These are phyloP conservation scores for Aspergillus mulundensis DNA, from an alignment of 495 filamentous ascomycete species.

Conservation along the genomic window DNA sequence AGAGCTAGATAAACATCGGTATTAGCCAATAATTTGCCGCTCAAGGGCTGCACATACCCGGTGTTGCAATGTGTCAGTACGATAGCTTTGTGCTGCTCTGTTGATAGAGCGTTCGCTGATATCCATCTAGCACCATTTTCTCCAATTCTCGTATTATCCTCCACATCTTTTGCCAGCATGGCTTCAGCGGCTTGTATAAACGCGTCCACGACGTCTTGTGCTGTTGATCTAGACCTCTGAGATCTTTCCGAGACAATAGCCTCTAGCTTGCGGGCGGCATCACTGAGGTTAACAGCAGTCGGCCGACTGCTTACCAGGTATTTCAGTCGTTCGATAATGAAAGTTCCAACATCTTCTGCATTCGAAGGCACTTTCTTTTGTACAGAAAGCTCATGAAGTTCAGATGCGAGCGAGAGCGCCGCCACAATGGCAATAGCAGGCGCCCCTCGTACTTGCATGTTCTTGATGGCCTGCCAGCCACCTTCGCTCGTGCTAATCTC, in stretches of 20 bases:
- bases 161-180: conserved; percentile 83
- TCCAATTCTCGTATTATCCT: conserved; percentile 83
- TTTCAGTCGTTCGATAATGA: conserved; percentile 69
- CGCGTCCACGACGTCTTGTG: conserved; percentile 49
- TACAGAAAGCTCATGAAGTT: conserved; percentile 26
- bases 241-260: conserved; percentile 41
- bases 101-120: conserved; percentile 38
- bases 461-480: conserved; percentile 87
- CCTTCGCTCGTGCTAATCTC: conserved; percentile 68
- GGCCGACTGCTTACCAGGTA: conserved; percentile 84
- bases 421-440: conserved; percentile 98
- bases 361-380: conserved; percentile 29
- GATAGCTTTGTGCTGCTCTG: conserved; percentile 47
- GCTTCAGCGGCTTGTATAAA: conserved; percentile 77
- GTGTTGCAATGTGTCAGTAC: conserved; percentile 97
- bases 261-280: conserved; percentile 80
- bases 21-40: conserved; percentile 2
- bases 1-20: conserved; percentile 48
- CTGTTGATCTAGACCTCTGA: conserved; percentile 31
- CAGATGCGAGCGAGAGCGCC: conserved; percentile 75
- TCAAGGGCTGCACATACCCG: conserved; percentile 51
- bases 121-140: conserved; percentile 82
- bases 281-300: conserved; percentile 90
- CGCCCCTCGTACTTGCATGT: conserved; percentile 91
- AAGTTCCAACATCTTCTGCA: conserved; percentile 55